Evolutionary conservation across 441 rosid species (phyloP).

Genomic region (Pelargonium australe): DNA sequence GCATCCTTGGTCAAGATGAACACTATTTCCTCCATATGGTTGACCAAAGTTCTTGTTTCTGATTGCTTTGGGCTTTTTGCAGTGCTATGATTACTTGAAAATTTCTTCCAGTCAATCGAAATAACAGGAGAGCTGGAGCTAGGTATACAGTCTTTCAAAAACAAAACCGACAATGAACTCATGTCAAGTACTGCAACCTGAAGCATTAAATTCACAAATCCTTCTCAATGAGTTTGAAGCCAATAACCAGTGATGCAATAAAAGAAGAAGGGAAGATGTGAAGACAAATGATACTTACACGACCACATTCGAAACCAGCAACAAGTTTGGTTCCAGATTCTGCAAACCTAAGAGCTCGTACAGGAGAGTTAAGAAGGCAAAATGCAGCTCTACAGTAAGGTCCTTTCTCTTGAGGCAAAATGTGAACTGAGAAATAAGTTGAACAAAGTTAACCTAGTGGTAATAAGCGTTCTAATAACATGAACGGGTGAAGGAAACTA

Average conservation of each 20-base stretch:
- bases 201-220: constrained; percentile 23
- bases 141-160: constrained; percentile 33
- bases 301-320: constrained; percentile 50
- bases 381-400: constrained; percentile 43
- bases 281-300: constrained; percentile 35
- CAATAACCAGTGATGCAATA: constrained; percentile 8
- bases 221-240: constrained; percentile 9
- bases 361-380: constrained; percentile 42
- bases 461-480: constrained; percentile 10
- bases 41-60: constrained; percentile 26
- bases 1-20: constrained; percentile 48
- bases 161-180: constrained; percentile 45
- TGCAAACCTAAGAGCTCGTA: constrained; percentile 43
- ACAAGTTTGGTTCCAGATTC: constrained; percentile 48
- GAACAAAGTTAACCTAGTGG: constrained; percentile 14
- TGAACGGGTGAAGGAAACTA: constrained; percentile 1
- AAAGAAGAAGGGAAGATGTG: background rate
- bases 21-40: constrained; percentile 34
- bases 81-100: constrained; percentile 23
- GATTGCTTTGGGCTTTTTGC: constrained; percentile 31
- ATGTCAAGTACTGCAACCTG: constrained; percentile 59
- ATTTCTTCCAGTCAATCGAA: constrained; percentile 40
- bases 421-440: constrained; percentile 35
- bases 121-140: constrained; percentile 40
- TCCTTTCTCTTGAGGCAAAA: constrained; percentile 36